Conservation (phyloP, 306 rosid species). For the Dalbergia cochinchinensis region DNA sequence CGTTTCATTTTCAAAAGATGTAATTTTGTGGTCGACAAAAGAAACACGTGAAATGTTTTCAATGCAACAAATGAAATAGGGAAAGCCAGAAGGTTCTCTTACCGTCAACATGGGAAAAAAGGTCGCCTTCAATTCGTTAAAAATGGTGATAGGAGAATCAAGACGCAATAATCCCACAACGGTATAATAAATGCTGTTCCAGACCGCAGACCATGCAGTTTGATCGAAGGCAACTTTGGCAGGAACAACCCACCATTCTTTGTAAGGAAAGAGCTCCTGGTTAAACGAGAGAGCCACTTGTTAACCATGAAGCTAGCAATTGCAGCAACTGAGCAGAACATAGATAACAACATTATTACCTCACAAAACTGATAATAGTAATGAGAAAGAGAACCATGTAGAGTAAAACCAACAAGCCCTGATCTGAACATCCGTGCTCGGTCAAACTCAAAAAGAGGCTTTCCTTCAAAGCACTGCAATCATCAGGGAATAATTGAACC, state of each 20-base stretch:
- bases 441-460: conserved; percentile 91
- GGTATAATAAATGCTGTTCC: conserved; percentile 92
- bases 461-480: conserved; percentile 94
- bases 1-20: neutral
- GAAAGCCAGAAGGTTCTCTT: conserved; percentile 55
- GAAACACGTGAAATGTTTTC: conserved; percentile 12
- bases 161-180: conserved; percentile 80
- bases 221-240: conserved; percentile 90
- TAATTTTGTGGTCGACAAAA: conserved; percentile 10
- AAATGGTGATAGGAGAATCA: conserved; percentile 77
- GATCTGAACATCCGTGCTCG: conserved; percentile 93
- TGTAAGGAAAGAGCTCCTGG: conserved; percentile 89
- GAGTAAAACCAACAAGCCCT: conserved; percentile 91
- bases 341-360: conserved; percentile 54
- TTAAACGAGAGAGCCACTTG: conserved; percentile 37
- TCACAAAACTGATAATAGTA: conserved; percentile 91
- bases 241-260: conserved; percentile 99
- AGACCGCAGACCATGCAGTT: conserved; percentile 91
- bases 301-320: conserved; percentile 6
- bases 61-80: conserved; percentile 29
- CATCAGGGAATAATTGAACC: conserved; percentile 16
- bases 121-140: conserved; percentile 79
- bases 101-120: conserved; percentile 93
- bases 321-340: conserved; percentile 35
- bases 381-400: conserved; percentile 99